Conservation (phyloP, 805 yeast genomes). For the Hagleromyces aurorensis region DNA sequence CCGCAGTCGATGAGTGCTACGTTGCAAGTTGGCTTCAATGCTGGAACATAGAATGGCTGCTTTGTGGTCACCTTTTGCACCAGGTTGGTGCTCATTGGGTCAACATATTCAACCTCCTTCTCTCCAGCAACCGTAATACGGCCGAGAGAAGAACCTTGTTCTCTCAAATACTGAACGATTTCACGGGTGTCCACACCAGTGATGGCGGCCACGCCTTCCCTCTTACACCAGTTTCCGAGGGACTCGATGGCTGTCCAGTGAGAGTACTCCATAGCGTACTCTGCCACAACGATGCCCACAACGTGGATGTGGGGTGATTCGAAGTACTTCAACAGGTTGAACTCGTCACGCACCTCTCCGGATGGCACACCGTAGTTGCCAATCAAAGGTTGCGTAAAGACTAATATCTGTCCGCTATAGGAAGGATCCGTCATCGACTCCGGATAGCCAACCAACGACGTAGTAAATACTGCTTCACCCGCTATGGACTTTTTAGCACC, state of each 20-base stretch:
- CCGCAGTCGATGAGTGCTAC: conserved; percentile 97
- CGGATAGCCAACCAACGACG: conserved; percentile 96
- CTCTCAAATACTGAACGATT: conserved; percentile 86
- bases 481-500: conserved; percentile 90
- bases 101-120: conserved; percentile 51
- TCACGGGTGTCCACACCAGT: conserved; percentile 97
- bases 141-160: conserved; percentile 91
- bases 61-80: conserved; percentile 93
- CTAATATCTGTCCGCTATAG: conserved; percentile 92
- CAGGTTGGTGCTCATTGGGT: conserved; percentile 83
- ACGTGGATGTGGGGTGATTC: conserved; percentile 91
- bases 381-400: conserved; percentile 93
- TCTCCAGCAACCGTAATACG: conserved; percentile 66
- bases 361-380: conserved; percentile 99
- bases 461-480: conserved; percentile 97
- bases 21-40: conserved; percentile 43
- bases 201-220: conserved; percentile 93
- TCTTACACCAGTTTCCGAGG: conserved; percentile 89
- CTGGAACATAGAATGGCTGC: conserved; percentile 83
- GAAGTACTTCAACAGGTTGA: conserved; percentile 76
- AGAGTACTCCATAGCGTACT: conserved; percentile 91
- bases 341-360: conserved; percentile 70
- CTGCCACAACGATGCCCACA: conserved; percentile 92
- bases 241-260: conserved; percentile 99
- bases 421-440: conserved; percentile 99